These are phyloP conservation scores for Podaxis mareebaensis DNA, from an alignment of 768 basidiomycete genomes.

Conservation along the genomic window DNA sequence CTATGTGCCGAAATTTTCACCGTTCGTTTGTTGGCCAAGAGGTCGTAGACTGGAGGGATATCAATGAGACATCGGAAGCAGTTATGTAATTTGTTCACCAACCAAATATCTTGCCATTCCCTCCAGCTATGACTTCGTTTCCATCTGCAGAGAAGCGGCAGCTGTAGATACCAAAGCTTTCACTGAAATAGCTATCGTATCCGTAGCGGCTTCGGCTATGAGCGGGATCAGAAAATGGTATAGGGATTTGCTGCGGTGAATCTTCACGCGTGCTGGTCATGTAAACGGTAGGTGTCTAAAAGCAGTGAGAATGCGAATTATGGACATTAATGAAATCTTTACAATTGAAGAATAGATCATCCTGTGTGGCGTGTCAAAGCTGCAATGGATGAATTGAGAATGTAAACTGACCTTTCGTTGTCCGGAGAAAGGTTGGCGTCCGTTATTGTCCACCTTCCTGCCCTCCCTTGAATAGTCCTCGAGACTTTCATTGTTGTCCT, in stretches of 20 bases:
- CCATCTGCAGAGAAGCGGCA: slow-evolving; percentile 97
- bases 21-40: slow-evolving; percentile 73
- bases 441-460: slow-evolving; percentile 91
- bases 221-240: slow-evolving; percentile 54
- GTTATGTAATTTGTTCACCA: slow-evolving; percentile 9
- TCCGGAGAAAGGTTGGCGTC: slow-evolving; percentile 90
- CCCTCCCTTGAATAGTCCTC: slow-evolving; percentile 72
- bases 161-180: slow-evolving; percentile 82
- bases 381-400: background rate
- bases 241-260: slow-evolving; percentile 60
- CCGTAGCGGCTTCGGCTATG: slow-evolving; percentile 29
- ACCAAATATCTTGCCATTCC: slow-evolving; percentile 79
- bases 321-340: slow-evolving; percentile 22
- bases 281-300: slow-evolving; percentile 67
- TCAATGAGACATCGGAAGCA: background rate
- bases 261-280: slow-evolving; percentile 74
- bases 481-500: slow-evolving; percentile 46
- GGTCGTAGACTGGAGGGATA: slow-evolving; percentile 75
- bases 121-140: slow-evolving; percentile 93
- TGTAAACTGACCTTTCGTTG: slow-evolving; percentile 67
- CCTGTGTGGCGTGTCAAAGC: slow-evolving; percentile 36
- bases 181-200: slow-evolving; percentile 38
- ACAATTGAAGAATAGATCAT: slow-evolving; percentile 94
- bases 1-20: slow-evolving; percentile 86
- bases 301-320: background rate